phyloP scores from a whole-genome alignment of 495 filamentous ascomycete genomes.

The Penicillium atrosanguineum region DNA sequence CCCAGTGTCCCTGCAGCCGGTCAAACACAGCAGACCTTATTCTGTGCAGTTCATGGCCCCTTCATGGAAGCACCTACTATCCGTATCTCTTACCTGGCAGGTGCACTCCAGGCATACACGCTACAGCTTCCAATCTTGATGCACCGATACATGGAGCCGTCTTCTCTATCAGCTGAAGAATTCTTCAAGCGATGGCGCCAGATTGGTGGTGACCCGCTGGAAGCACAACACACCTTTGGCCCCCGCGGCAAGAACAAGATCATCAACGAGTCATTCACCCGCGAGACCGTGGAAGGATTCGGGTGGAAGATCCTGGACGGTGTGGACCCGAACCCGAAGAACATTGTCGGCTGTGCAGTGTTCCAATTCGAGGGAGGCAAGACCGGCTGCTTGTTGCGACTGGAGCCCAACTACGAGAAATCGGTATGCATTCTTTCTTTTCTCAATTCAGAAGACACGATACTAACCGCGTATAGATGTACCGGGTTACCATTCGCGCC shows the following conservation, averaged over 20 bases:
- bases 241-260: slow-evolving; percentile 47
- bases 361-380: slow-evolving; percentile 84
- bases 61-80: slow-evolving; percentile 88
- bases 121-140: slow-evolving; percentile 84
- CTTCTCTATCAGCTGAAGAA: slow-evolving; percentile 77
- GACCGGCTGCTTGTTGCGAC: slow-evolving; percentile 85
- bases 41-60: slow-evolving; percentile 81
- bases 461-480: slow-evolving; percentile 62
- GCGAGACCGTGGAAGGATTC: slow-evolving; percentile 71
- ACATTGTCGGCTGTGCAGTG: slow-evolving; percentile 91
- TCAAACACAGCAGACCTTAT: slow-evolving; percentile 90
- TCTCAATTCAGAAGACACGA: neutral
- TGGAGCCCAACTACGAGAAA: slow-evolving; percentile 92
- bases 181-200: slow-evolving; percentile 99
- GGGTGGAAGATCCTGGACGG: slow-evolving; percentile 81
- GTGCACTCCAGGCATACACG: slow-evolving; percentile 88
- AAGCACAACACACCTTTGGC: slow-evolving; percentile 83
- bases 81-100: slow-evolving; percentile 89
- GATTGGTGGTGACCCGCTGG: slow-evolving; percentile 83
- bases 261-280: slow-evolving; percentile 56
- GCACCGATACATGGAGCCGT: slow-evolving; percentile 95
- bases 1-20: slow-evolving; percentile 67
- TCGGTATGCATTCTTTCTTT: slow-evolving; percentile 54
- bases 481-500: slow-evolving; percentile 88
- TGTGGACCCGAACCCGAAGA: slow-evolving; percentile 87